Conservation (phyloP, 2,329 filamentous ascomycete genomes). For the Clonostachys solani region DNA sequence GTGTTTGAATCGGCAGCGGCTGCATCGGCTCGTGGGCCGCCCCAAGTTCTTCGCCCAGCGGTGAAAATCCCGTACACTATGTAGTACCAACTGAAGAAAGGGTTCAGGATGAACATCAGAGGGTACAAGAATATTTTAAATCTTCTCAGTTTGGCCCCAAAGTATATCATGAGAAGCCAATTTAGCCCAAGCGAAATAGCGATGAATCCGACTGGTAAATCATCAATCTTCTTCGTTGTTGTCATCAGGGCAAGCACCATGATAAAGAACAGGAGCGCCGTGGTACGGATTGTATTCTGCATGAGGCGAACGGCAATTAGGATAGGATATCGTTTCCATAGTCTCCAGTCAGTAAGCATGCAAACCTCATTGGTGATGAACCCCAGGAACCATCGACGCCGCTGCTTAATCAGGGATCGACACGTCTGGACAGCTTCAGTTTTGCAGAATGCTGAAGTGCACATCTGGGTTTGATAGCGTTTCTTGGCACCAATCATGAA, state of each 20-base stretch:
- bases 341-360: constrained; percentile 90
- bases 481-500: constrained; percentile 98
- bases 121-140: constrained; percentile 96
- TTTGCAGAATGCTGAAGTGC: constrained; percentile 96
- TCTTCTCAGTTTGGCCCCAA: constrained; percentile 78
- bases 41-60: constrained; percentile 91
- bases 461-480: constrained; percentile 95
- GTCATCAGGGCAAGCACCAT: constrained; percentile 83
- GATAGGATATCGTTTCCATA: constrained; percentile 89
- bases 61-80: constrained; percentile 98
- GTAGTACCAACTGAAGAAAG: constrained; percentile 97
- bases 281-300: constrained; percentile 95
- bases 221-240: constrained; percentile 71
- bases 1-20: constrained; percentile 72
- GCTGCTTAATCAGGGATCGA: constrained; percentile 82
- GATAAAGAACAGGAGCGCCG: constrained; percentile 89
- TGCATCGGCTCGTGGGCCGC: constrained; percentile 86
- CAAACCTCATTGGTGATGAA: constrained; percentile 98
- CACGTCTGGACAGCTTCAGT: constrained; percentile 94
- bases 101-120: constrained; percentile 91
- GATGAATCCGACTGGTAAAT: constrained; percentile 90
- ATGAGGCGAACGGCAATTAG: constrained; percentile 84
- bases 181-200: constrained; percentile 89
- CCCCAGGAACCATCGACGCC: constrained; percentile 91
- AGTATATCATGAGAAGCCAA: constrained; percentile 95